These are phyloP conservation scores for Flaveria sonorensis DNA, from an alignment of 129 eudicot species.

Conservation along the genomic window DNA sequence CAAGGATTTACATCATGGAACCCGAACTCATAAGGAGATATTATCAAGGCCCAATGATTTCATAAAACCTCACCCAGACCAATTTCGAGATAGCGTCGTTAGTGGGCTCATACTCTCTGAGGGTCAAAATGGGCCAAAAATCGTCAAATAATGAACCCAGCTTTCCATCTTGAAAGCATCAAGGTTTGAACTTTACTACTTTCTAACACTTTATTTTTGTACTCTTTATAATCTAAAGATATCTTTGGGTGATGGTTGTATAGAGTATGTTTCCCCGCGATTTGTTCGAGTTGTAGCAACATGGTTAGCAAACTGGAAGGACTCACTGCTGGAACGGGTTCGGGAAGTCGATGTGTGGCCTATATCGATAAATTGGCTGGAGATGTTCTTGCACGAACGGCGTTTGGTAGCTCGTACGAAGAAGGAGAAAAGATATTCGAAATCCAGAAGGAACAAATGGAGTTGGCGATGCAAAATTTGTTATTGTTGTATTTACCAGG, in stretches of 20 bases:
- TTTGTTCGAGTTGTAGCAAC: slow-evolving; percentile 5
- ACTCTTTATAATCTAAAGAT: background rate
- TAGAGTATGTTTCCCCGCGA: slow-evolving; percentile 18
- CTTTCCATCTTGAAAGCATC: slow-evolving; percentile 26
- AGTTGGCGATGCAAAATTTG: slow-evolving; percentile 8
- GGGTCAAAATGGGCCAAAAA: slow-evolving; percentile 25
- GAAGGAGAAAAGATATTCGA: slow-evolving; percentile 21
- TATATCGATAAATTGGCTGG: slow-evolving; percentile 17
- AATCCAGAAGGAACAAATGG: slow-evolving; percentile 18
- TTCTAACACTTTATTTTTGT: background rate
- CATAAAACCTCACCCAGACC: background rate
- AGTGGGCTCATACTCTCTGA: slow-evolving; percentile 20
- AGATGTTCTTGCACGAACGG: slow-evolving; percentile 18
- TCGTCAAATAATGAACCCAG: slow-evolving; percentile 26
- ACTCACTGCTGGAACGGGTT: background rate
- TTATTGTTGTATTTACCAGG: slow-evolving; percentile 2
- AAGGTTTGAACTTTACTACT: background rate
- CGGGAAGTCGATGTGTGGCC: slow-evolving; percentile 21
- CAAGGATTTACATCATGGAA: slow-evolving; percentile 18
- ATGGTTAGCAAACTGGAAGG: slow-evolving; percentile 1
- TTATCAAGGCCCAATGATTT: slow-evolving; percentile 15
- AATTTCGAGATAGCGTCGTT: slow-evolving; percentile 17
- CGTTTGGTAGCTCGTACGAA: slow-evolving; percentile 18
- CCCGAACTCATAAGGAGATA: slow-evolving; percentile 17
- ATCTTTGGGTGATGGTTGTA: background rate